Evolutionary conservation across 1,139 yeast species (phyloP), one percentile per base, ranked within the genome.

Genomic region (Suhomyces terraborum): DNA sequence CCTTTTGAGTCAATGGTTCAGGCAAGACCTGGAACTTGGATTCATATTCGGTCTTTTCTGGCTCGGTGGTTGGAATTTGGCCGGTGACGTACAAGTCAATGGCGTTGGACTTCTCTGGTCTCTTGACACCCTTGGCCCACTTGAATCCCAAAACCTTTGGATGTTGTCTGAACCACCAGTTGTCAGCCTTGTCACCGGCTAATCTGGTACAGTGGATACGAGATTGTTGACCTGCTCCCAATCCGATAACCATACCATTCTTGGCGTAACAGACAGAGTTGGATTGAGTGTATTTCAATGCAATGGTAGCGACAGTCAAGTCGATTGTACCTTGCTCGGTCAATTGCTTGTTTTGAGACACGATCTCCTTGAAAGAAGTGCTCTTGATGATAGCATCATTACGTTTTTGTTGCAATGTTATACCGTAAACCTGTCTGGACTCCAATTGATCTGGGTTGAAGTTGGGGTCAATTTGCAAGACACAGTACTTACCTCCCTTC

Each of bases 81-180:
- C 82, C 82, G 26, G 96, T 82, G 37, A 93, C 98, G 61, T 63
- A 93, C 65, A 94, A 77, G 67, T 93, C 98, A 66, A 93, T 93
- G 45, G 97, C 98, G 62, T 93, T 93, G 45, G 96, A 86, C 80
- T 93, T 93, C 66, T 93, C 98, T 53, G 98, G 98, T 74, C 97
- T 88, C 80, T 93, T 93, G 56, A 87, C 88, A 61, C 98, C 98
- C 75, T 88, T 88, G 52, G 96, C 95, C 97, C 98, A 93, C 73
- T 91, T 80, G 80, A 93, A 85, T 18, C 75, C 94, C 45, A 93
- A 73, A 16, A 93, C 98, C 63, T 76, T 81, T 55, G 98, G 98
- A 67, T 93, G 98, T 69, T 93, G 98, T 77, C 98, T 86, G 62
- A 93, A 79, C 98, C 98, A 93, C 98, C 98, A 93, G 79, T 88